Base-by-base conservation (phyloP, 2,329 filamentous ascomycete species). In the Phyllosticta capitalensis region DNA sequence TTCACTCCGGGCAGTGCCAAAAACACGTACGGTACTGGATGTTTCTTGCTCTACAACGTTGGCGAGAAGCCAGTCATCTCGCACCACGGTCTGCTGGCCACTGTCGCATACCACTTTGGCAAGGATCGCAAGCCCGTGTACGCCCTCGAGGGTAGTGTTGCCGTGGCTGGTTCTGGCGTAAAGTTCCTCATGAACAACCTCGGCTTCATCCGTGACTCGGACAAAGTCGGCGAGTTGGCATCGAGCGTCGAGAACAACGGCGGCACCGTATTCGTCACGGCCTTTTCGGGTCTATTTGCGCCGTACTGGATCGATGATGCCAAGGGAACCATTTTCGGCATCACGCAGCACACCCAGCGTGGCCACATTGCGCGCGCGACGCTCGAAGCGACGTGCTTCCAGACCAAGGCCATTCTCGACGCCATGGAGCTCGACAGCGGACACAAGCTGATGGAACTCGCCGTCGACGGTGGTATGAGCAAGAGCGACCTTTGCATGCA, bases 241-340 rank as follows among this genome's bases (percentile, higher is more conserved):
- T 79, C 79, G 51, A 82, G 79, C 1, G 85, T 88, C 6, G 73
- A 80, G 48, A 87, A 95, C 71, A 95, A 88, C 62, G 91, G 90
- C 59, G 91, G 91, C 7, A 87, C 91, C 58, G 83, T 92, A 19
- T 80, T 96, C 67, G 91, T 96, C 62, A 95, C 91, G 2, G 91
- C 91, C 1, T 96, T 96, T 71, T 91, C 87, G 72, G 91, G 91
- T 58, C 81, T 96, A 2, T 95, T 95, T 70, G 91, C 91, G 0
- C 91, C 91, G 0, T 95, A 96, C 74, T 96, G 91, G 91, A 92
- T 95, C 63, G 90, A 95, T 69, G 89, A 95, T 74, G 90, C 90
- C 20, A 88, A 91, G 71, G 91, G 91, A 61, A 95, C 91, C 5
- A 84, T 94, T 59, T 92, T 92, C 67, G 90, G 90, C 54, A 86